Base-by-base conservation (phyloP, 768 basidiomycete species). In the Hortiboletus campestris region DNA sequence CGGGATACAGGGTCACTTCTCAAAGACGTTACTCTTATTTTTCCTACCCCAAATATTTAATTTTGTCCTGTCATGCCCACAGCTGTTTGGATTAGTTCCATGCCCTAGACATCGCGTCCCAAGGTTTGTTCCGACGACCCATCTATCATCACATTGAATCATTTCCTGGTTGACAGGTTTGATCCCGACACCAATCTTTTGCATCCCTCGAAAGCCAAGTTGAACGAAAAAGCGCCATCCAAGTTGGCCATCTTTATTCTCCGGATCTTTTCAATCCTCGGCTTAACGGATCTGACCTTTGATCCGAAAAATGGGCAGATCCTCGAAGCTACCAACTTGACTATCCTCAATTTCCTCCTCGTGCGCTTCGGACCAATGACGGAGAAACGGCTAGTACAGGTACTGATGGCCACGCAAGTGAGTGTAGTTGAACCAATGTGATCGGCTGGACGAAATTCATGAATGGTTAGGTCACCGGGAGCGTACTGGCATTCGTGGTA, bases 41-140 rank as follows among this genome's bases (percentile, higher is more conserved):
- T 98, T 98, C 76, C 80, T 99, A 46, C 97, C 97, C 5, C 97
- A 99, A 70, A 89, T 97, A 59, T 94, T 98, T 84, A 99, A 99
- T 71, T 99, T 99, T 68, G 51, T 98, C 47, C 77, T 98, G 38
- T 96, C 94, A 13, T 91, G 88, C 62, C 97, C 97, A 12, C 97
- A 99, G 67, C 75, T 99, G 3, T 98, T 98, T 66, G 91, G 92
- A 1, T 73, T 99, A 17, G 91, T 99, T 14, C 88, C 90, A 0
- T 98, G 95, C 68, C 97, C 97, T 6, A 78, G 97, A 46, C 97
- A 99, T 74, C 84, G 97, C 49, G 81, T 99, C 19, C 97, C 97
- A 51, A 83, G 84, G 91, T 94, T 66, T 61, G 83, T 67, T 67
- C 40, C 19, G 10, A 6, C 25, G 28, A 22, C 6, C 10, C 20